Percentiles rank a stretch among this genome's conserved stretches.
These are phyloP conservation scores for Neurospora sp. DNA, from an alignment of 495 filamentous ascomycete genomes.

Conservation along the genomic window DNA sequence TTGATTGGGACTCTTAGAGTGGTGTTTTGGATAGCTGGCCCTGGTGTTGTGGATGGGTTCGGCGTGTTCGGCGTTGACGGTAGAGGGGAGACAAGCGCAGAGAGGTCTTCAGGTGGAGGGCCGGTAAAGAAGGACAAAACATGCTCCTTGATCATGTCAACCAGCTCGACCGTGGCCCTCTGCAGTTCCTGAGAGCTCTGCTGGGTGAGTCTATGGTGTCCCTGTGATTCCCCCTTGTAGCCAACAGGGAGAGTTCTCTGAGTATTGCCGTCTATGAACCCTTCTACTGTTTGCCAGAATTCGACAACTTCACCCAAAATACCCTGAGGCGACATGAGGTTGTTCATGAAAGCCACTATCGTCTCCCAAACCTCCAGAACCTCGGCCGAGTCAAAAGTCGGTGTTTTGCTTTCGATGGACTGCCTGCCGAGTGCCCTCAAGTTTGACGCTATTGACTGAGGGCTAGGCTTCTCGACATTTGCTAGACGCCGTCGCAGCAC, in stretches of 20 bases:
- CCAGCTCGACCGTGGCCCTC: slow-evolving; percentile 66
- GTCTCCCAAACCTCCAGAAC: slow-evolving; percentile 87
- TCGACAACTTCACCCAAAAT: slow-evolving; percentile 81
- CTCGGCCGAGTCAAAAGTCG: slow-evolving; percentile 58
- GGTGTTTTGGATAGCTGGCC: slow-evolving; percentile 5
- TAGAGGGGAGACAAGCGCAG: slow-evolving; percentile 69
- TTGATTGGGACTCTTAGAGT: slow-evolving; percentile 58
- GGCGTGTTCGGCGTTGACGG: slow-evolving; percentile 63
- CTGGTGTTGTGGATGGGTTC: slow-evolving; percentile 35
- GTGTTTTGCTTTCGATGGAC: slow-evolving; percentile 41
- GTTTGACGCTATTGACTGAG: slow-evolving; percentile 58
- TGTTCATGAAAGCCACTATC: slow-evolving; percentile 58
- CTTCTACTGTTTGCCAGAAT: slow-evolving; percentile 87
- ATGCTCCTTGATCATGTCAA: slow-evolving; percentile 69
- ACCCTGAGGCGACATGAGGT: slow-evolving; percentile 63
- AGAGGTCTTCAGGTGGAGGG: slow-evolving; percentile 81
- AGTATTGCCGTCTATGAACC: slow-evolving; percentile 78
- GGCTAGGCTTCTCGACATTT: slow-evolving; percentile 56
- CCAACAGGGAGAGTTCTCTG: slow-evolving; percentile 74
- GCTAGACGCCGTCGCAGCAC: slow-evolving; percentile 73
- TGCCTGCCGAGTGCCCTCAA: slow-evolving; percentile 61
- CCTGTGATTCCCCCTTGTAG: slow-evolving; percentile 70
- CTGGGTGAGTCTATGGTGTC: slow-evolving; percentile 72
- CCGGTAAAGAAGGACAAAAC: slow-evolving; percentile 78
- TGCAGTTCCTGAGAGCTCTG: slow-evolving; percentile 63